Base-by-base conservation (phyloP, 352 stramenopile species). In the Phytophthora citricola region DNA sequence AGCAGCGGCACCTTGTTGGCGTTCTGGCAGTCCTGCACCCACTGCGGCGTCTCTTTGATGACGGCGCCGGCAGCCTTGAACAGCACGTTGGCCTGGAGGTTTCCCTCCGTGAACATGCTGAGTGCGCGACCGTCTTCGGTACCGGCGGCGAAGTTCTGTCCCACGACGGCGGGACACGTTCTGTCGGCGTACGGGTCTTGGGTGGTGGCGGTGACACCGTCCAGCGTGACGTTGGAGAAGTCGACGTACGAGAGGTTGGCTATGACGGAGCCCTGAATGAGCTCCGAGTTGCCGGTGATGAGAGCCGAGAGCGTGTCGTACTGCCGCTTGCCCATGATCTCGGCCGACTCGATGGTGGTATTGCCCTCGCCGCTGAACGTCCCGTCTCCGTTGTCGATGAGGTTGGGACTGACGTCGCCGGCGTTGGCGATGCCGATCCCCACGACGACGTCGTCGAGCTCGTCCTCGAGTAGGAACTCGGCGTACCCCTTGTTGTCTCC, bases 401-500 rank as follows among this genome's bases (percentile, higher is more conserved):
- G 60, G 63, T 85, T 85, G 15, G 76, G 76, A 57, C 73, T 83
- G 57, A 85, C 74, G 29, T 85, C 76, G 0, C 45, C 76, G 9
- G 76, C 74, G 39, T 85, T 85, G n/a, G 76, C 77, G 57, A 83
- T 83, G 12, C 76, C 76, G 12, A 85, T 69, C 1, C 36, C 73
- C 5, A 71, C 73, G 12, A 80, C 47, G 2, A 78, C 60, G 22
- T 66, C 54, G 4, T 55, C 36, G n/a, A 75, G 58, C 46, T 80
- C 65, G 26, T 78, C 58, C 47, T 85, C 76, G 29, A 81, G 39
- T 24, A 80, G 29, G 38, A 78, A 85, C 63, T 81, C 73, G 48
- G 77, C 77, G 40, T 81, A 83, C 4, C 75, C 77, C 59, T 94
- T 93, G 73, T 97, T 96, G 73, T 96, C 88, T 43, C 84, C 85